Conservation (phyloP, 805 yeast species). For the Clavispora phyllophila region DNA sequence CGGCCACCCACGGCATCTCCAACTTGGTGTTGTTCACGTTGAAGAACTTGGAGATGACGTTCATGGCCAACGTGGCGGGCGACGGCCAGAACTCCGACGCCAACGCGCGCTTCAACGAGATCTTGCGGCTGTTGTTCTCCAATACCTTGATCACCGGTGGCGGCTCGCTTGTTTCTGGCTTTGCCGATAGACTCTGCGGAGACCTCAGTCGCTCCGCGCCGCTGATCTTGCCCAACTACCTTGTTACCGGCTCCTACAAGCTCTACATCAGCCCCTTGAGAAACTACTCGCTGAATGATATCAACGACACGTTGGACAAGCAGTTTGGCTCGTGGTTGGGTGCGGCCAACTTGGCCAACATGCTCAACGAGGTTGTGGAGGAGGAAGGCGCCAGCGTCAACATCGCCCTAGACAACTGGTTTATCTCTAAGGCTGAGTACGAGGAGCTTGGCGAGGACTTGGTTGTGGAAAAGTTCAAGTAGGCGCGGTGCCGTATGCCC, state of each 20-base stretch:
- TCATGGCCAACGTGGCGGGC: conserved; percentile 22
- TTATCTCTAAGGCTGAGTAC: conserved; percentile 59
- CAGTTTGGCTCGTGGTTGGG: conserved; percentile 65
- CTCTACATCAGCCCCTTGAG: conserved; percentile 19
- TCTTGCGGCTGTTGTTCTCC: conserved; percentile 31
- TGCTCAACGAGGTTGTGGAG: conserved; percentile 43
- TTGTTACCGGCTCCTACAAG: conserved; percentile 24
- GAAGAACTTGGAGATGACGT: conserved; percentile 30
- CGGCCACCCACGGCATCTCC: conserved; percentile 46
- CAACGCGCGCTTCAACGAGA: conserved; percentile 32
- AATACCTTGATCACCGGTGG: conserved; percentile 60
- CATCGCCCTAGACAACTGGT: conserved; percentile 44
- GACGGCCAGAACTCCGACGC: conserved; percentile 21
- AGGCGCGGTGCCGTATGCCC: too few species aligned
- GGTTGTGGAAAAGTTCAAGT: conserved; percentile 42
- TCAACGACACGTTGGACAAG: conserved; percentile 44
- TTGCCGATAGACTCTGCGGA: conserved; percentile 49
- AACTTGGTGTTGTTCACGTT: conserved; percentile 31
- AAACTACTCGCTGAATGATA: conserved; percentile 23
- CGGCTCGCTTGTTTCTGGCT: conserved; percentile 48
- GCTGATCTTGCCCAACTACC: conserved; percentile 43
- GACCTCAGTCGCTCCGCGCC: conserved; percentile 46
- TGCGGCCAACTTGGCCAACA: conserved; percentile 61
- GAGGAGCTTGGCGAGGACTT: conserved; percentile 55
- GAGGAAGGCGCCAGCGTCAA: conserved; percentile 22